phyloP scores from a whole-genome alignment of 2,329 filamentous ascomycete genomes.

The Waltergamsia citrina region DNA sequence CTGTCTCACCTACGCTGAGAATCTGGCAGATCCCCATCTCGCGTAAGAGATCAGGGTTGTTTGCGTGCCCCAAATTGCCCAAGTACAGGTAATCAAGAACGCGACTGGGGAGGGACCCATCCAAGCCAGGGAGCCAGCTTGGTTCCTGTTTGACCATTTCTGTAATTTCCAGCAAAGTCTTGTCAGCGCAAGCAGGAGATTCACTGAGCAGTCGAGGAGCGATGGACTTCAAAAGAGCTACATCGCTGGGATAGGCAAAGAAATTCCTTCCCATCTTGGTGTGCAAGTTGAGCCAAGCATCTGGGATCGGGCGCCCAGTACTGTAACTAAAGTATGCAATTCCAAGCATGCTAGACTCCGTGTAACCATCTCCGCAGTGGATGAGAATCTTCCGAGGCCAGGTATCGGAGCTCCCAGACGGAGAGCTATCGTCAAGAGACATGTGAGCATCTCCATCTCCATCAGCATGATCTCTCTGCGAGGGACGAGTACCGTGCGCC shows the following conservation, averaged over 20 bases:
- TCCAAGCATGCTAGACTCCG: slow-evolving; percentile 80
- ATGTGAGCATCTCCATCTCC: slow-evolving; percentile 18
- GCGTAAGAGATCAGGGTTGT: slow-evolving; percentile 76
- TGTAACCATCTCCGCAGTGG: slow-evolving; percentile 93
- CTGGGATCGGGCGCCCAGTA: slow-evolving; percentile 68
- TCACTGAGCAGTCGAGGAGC: slow-evolving; percentile 65
- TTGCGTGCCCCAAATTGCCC: slow-evolving; percentile 86
- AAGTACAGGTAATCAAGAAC: slow-evolving; percentile 93
- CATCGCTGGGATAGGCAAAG: slow-evolving; percentile 90
- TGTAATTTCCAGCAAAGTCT: slow-evolving; percentile 42
- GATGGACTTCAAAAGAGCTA: slow-evolving; percentile 69
- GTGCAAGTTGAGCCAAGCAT: slow-evolving; percentile 84
- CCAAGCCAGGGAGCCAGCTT: slow-evolving; percentile 71
- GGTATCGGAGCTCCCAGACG: slow-evolving; percentile 28
- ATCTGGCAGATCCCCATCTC: slow-evolving; percentile 79
- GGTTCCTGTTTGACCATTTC: slow-evolving; percentile 52
- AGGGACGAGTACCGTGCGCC: slow-evolving; percentile 52
- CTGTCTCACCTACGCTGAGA: slow-evolving; percentile 82
- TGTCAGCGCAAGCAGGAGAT: slow-evolving; percentile 46
- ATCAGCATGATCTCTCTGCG: slow-evolving; percentile 14
- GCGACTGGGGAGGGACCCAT: slow-evolving; percentile 84
- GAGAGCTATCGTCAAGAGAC: slow-evolving; percentile 8
- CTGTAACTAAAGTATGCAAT: slow-evolving; percentile 93
- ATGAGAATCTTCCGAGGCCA: slow-evolving; percentile 65
- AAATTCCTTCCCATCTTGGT: slow-evolving; percentile 78